phyloP scores from a whole-genome alignment of 768 basidiomycete genomes.

The Calocybe gangraenosa region DNA sequence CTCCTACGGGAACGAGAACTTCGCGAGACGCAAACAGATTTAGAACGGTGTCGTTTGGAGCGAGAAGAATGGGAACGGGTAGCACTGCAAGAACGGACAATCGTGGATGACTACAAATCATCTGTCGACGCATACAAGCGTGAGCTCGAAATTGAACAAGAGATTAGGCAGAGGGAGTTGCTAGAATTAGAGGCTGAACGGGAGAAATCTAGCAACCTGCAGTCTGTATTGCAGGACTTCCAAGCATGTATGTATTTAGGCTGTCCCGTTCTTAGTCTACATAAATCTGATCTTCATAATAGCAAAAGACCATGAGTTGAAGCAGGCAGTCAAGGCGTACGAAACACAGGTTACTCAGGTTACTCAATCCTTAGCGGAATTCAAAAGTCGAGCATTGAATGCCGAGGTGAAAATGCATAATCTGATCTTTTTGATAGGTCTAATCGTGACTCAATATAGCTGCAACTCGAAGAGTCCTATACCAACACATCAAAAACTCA shows the following conservation, averaged over 20 bases:
- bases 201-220: constrained; percentile 78
- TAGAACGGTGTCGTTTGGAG: constrained; percentile 84
- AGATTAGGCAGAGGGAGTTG: constrained; percentile 50
- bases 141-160: constrained; percentile 65
- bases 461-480: constrained; percentile 70
- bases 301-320: constrained; percentile 93
- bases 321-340: constrained; percentile 77
- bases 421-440: neutral
- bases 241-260: constrained; percentile 67
- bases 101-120: constrained; percentile 67
- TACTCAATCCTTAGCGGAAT: constrained; percentile 83
- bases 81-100: constrained; percentile 57
- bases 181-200: constrained; percentile 60
- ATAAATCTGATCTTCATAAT: constrained; percentile 11
- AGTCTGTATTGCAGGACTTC: constrained; percentile 93
- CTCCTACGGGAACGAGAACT: constrained; percentile 73
- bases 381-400: constrained; percentile 79
- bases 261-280: neutral
- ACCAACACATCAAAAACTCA: constrained; percentile 62
- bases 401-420: constrained; percentile 63
- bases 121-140: constrained; percentile 51
- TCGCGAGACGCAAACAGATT: constrained; percentile 76
- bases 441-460: constrained; percentile 30
- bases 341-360: constrained; percentile 67
- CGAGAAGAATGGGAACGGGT: constrained; percentile 56